These are phyloP conservation scores for Metschnikowia gelsemii DNA, from an alignment of 805 yeast genomes.

Conservation along the genomic window DNA sequence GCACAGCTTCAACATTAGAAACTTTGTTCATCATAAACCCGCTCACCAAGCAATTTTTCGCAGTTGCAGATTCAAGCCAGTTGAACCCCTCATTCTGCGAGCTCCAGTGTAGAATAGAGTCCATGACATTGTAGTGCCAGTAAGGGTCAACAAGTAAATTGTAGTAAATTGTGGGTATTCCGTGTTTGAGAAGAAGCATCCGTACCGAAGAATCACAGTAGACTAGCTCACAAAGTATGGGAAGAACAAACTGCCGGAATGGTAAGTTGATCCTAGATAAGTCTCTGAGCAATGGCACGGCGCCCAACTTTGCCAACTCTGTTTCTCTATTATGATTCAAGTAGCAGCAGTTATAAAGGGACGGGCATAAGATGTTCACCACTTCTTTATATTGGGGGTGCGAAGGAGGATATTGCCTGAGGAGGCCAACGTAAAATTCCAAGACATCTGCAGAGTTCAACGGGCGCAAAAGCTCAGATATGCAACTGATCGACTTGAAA, in stretches of 20 bases:
- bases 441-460: constrained; percentile 42
- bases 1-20: constrained; percentile 44
- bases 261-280: constrained; percentile 42
- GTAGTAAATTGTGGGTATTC: constrained; percentile 40
- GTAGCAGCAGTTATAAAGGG: constrained; percentile 52
- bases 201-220: constrained; percentile 44
- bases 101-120: constrained; percentile 46
- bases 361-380: constrained; percentile 47
- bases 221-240: constrained; percentile 53
- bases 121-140: constrained; percentile 58
- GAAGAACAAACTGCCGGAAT: constrained; percentile 52
- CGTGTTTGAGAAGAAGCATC: constrained; percentile 33
- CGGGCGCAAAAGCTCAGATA: constrained; percentile 32
- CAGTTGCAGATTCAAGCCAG: constrained; percentile 26
- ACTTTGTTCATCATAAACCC: constrained; percentile 42
- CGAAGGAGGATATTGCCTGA: constrained; percentile 30
- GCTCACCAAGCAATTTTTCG: constrained; percentile 31
- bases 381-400: constrained; percentile 37
- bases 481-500: constrained; percentile 41
- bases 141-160: constrained; percentile 48
- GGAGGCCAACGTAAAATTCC: constrained; percentile 40
- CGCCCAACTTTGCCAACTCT: constrained; percentile 48
- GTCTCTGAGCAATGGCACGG: constrained; percentile 44
- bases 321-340: constrained; percentile 45
- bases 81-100: constrained; percentile 28